phyloP scores from a whole-genome alignment of 441 rosid genomes.

The Populus hybrid region DNA sequence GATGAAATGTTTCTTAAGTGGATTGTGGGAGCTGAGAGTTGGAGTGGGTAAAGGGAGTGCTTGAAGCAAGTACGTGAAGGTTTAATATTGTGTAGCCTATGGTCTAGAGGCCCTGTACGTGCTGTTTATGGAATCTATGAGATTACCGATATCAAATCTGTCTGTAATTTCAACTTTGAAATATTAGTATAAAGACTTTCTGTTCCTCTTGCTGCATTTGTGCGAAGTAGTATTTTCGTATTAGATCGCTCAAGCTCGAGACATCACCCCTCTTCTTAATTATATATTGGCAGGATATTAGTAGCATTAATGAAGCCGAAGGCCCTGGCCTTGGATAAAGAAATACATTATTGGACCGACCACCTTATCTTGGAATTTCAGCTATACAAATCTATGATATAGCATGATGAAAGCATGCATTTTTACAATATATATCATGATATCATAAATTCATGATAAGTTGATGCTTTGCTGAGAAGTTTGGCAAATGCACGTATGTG shows the following conservation, averaged over 20 bases:
- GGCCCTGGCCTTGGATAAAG: not conserved
- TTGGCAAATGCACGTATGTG: constrained; percentile 26
- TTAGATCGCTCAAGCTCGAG: not conserved
- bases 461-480: constrained; percentile 50
- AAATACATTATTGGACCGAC: not conserved
- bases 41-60: constrained; percentile 8
- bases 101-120: constrained; percentile 17
- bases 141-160: constrained; percentile 19
- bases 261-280: too few relatives aligned
- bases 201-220: not conserved
- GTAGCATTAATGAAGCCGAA: not conserved
- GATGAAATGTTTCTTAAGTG: not conserved
- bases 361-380: not conserved
- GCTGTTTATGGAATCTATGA: constrained; percentile 22
- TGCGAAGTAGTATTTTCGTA: too few relatives aligned
- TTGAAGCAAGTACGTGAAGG: constrained; percentile 12
- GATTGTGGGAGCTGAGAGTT: constrained; percentile 12
- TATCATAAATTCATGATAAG: constrained; percentile 4
- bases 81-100: constrained; percentile 18
- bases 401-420: not conserved
- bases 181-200: constrained; percentile 7
- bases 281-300: too few relatives aligned
- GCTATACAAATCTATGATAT: not conserved
- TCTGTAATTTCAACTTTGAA: constrained; percentile 12
- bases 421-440: not conserved